Conservation (phyloP, 441 rosid genomes). For the Euphorbia celastroides region DNA sequence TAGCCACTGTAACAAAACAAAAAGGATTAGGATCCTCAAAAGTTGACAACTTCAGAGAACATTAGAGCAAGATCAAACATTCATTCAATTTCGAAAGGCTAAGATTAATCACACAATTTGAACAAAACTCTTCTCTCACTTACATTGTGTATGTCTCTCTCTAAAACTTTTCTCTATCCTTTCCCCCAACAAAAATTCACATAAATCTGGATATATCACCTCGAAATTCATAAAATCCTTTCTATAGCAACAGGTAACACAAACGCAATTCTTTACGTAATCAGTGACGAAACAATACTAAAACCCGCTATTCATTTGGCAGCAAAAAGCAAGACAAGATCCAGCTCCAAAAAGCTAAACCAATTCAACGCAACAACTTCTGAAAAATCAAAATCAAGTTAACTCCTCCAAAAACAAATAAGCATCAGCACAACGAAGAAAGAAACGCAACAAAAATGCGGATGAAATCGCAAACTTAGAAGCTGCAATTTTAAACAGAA, state of each 20-base stretch:
- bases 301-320: background rate
- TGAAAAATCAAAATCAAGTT: background rate
- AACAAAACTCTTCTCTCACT: no score
- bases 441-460: background rate
- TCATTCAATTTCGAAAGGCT: no score
- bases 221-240: background rate
- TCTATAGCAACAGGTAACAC: background rate
- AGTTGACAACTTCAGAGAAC: no score
- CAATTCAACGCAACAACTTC: no score
- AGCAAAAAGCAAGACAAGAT: background rate
- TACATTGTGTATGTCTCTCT: no score
- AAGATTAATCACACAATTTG: no score
- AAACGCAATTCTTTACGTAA: no score
- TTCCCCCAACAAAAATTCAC: constrained; percentile 10
- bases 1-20: constrained; percentile 43
- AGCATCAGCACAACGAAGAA: background rate
- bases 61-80: no score
- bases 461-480: background rate
- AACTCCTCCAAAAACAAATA: background rate
- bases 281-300: background rate
- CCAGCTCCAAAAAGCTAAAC: background rate
- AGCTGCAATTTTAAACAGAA: background rate
- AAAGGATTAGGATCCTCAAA: no score
- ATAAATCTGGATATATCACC: background rate
- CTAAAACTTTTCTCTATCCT: no score